Evolutionary conservation across 352 stramenopile species (phyloP).

Genomic region (Globisporangium perplexum): DNA sequence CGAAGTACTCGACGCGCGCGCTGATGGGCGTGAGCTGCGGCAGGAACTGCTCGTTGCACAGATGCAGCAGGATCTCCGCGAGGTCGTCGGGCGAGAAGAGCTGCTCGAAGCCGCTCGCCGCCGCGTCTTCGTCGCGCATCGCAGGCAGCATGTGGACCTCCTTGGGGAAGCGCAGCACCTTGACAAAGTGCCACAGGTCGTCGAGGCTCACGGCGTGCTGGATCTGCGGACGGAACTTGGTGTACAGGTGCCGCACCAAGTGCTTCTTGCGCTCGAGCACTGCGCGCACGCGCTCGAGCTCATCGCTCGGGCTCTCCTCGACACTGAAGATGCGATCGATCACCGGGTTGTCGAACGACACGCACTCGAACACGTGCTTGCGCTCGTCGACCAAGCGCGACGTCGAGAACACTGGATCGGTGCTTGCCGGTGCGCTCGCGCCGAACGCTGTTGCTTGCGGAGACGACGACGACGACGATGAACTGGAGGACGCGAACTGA

Average conservation of each 20-base stretch:
- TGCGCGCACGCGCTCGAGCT: slow-evolving; percentile 33
- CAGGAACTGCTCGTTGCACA: slow-evolving; percentile 79
- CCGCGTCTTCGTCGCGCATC: slow-evolving; percentile 48
- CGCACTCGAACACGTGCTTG: slow-evolving; percentile 49
- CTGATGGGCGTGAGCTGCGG: slow-evolving; percentile 42
- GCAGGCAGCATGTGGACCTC: slow-evolving; percentile 54
- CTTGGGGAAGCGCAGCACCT: slow-evolving; percentile 44
- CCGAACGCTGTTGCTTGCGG: not conserved
- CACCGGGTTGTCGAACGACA: slow-evolving; percentile 47
- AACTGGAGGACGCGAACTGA: slow-evolving; percentile 20
- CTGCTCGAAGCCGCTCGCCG: slow-evolving; percentile 36
- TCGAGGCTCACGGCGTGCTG: slow-evolving; percentile 52
- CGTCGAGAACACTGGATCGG: not conserved
- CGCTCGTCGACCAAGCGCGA: slow-evolving; percentile 24
- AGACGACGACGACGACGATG: not conserved
- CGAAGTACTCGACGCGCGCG: slow-evolving; percentile 57
- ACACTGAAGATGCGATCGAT: slow-evolving; percentile 55
- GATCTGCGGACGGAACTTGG: slow-evolving; percentile 26
- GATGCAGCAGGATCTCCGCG: slow-evolving; percentile 51
- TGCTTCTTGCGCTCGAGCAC: slow-evolving; percentile 50
- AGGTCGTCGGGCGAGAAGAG: slow-evolving; percentile 59
- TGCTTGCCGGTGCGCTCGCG: not conserved
- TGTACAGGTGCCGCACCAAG: slow-evolving; percentile 54
- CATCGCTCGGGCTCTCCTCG: slow-evolving; percentile 40
- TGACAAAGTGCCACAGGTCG: slow-evolving; percentile 67